Evolutionary conservation across 495 filamentous ascomycete genomes (phyloP).

Genomic region (Penicillium soppii): DNA sequence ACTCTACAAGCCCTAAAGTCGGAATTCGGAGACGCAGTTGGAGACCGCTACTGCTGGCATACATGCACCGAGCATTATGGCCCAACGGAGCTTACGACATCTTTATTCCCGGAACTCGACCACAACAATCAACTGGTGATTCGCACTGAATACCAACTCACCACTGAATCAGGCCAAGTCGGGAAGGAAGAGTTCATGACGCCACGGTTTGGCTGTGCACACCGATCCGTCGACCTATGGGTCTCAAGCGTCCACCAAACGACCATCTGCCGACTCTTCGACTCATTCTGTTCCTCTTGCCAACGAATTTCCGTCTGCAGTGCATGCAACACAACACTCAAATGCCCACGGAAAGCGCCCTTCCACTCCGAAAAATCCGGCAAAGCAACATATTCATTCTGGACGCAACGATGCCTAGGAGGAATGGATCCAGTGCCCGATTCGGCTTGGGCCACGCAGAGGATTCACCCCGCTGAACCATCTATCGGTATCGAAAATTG

Average conservation of each 20-base stretch:
- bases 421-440: slow-evolving; percentile 29
- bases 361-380: slow-evolving; percentile 24
- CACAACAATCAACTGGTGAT: slow-evolving; percentile 33
- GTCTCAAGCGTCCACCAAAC: slow-evolving; percentile 44
- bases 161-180: slow-evolving; percentile 37
- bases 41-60: slow-evolving; percentile 45
- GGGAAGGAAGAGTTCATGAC: slow-evolving; percentile 46
- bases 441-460: slow-evolving; percentile 33
- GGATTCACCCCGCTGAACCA: slow-evolving; percentile 43
- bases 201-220: slow-evolving; percentile 46
- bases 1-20: slow-evolving; percentile 26
- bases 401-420: slow-evolving; percentile 42
- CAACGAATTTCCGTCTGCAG: slow-evolving; percentile 42
- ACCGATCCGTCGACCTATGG: slow-evolving; percentile 48
- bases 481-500: slow-evolving; percentile 40
- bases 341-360: slow-evolving; percentile 39
- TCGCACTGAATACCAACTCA: slow-evolving; percentile 43
- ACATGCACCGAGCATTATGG: slow-evolving; percentile 45
- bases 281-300: slow-evolving; percentile 40
- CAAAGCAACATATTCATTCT: slow-evolving; percentile 38
- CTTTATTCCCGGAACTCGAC: slow-evolving; percentile 40
- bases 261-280: slow-evolving; percentile 39
- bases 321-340: slow-evolving; percentile 37
- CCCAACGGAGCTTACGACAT: slow-evolving; percentile 36
- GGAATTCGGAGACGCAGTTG: slow-evolving; percentile 30